Evolutionary conservation across 306 rosid genomes (phyloP).

Genomic region (Macrotyloma uniflorum): DNA sequence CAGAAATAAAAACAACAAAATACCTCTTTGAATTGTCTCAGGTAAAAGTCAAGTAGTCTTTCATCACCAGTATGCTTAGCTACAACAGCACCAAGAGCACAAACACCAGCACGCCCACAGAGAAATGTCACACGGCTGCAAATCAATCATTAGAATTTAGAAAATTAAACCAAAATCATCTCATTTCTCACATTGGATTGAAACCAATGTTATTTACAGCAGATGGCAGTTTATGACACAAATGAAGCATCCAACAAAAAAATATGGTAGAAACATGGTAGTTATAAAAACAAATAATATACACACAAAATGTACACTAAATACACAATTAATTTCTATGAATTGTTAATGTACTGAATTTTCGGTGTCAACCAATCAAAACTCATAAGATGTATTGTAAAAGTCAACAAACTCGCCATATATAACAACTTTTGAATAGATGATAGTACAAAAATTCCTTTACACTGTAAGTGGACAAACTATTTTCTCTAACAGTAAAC

Average conservation of each 20-base stretch:
- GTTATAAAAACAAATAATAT: not conserved
- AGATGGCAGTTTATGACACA: not conserved
- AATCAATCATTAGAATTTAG: not conserved
- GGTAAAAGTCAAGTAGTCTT: slow-evolving; percentile 56
- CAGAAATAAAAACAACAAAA: slow-evolving; percentile 20
- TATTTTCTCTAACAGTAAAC: not conserved
- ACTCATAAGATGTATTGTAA: too few species aligned
- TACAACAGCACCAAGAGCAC: slow-evolving; percentile 80
- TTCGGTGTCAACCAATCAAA: too few species aligned
- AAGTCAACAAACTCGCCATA: too few species aligned
- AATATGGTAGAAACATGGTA: not conserved
- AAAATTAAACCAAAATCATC: slow-evolving; percentile 1
- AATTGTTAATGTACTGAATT: too few species aligned
- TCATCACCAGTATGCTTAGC: slow-evolving; percentile 73
- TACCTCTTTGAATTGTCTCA: slow-evolving; percentile 64
- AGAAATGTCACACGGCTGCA: slow-evolving; percentile 76
- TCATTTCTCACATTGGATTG: not conserved
- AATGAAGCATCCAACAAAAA: not conserved
- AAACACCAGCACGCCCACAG: slow-evolving; percentile 79
- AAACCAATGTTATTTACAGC: not conserved
- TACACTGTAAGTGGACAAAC: too few species aligned
- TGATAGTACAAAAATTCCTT: too few species aligned
- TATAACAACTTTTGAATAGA: too few species aligned
- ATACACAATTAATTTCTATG: too few species aligned
- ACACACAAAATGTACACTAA: not conserved